Evolutionary conservation across 345 rosid species (phyloP).

Genomic region (Camelina neglecta): DNA sequence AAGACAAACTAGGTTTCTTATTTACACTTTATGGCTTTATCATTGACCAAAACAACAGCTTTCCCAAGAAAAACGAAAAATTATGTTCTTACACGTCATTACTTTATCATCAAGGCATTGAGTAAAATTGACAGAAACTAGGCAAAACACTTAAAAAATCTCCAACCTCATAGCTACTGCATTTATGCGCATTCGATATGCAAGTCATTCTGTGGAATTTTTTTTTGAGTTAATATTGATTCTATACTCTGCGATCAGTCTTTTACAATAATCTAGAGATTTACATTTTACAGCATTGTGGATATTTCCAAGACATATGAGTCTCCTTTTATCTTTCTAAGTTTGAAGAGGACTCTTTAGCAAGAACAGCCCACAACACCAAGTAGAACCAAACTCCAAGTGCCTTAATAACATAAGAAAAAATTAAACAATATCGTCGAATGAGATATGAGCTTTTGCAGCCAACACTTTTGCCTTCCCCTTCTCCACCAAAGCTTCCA

Average conservation of each 20-base stretch:
- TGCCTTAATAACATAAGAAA: too few species aligned
- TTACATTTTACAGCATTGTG: neutral
- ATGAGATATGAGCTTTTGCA: constrained; percentile 24
- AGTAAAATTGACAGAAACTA: neutral
- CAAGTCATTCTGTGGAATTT: neutral
- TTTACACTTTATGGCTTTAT: too few species aligned
- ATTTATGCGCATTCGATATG: neutral
- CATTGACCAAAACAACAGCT: too few species aligned
- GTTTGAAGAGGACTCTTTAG: neutral
- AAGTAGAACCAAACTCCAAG: neutral
- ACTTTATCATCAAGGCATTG: neutral
- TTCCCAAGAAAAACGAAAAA: too few species aligned
- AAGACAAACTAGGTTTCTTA: neutral
- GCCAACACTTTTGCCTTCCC: constrained; percentile 22
- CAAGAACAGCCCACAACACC: neutral
- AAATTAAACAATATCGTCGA: constrained; percentile 31
- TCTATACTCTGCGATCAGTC: neutral
- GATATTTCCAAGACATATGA: neutral
- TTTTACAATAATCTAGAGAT: neutral
- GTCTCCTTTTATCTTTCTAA: neutral
- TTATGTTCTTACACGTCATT: neutral
- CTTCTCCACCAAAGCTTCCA: constrained; percentile 31
- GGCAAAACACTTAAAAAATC: neutral
- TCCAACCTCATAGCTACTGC: neutral
- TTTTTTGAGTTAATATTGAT: neutral